Evolutionary conservation across 768 basidiomycete genomes (phyloP).

Genomic region (Nidularia sp.): DNA sequence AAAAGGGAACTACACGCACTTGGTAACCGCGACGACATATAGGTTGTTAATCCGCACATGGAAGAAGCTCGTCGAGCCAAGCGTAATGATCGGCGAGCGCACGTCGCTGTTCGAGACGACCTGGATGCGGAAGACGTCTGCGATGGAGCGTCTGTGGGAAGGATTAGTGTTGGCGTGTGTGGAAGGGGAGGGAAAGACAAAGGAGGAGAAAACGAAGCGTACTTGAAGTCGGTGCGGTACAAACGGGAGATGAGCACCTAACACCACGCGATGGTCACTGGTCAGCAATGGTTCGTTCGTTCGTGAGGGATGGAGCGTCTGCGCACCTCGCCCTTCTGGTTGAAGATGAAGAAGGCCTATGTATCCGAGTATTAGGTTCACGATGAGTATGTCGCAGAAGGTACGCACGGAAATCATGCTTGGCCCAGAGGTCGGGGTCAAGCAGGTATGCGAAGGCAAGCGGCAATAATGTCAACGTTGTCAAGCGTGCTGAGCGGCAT

Average conservation of each 20-base stretch:
- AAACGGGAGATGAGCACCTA: conserved; percentile 95
- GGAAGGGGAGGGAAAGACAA: not conserved
- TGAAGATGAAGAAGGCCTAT: conserved; percentile 98
- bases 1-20: conserved; percentile 44
- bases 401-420: too few species aligned
- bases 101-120: conserved; percentile 98
- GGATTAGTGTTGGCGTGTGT: too few species aligned
- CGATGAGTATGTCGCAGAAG: too few species aligned
- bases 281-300: not conserved
- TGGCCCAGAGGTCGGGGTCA: too few species aligned
- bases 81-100: conserved; percentile 93
- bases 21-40: conserved; percentile 93
- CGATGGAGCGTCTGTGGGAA: conserved; percentile 78
- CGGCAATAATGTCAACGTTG: too few species aligned
- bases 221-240: conserved; percentile 98
- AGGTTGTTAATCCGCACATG: conserved; percentile 95
- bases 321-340: conserved; percentile 95
- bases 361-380: too few species aligned
- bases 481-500: too few species aligned
- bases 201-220: conserved; percentile 18
- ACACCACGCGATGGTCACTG: conserved; percentile 1
- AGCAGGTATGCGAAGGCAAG: too few species aligned
- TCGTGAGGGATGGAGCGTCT: not conserved
- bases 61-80: conserved; percentile 98
- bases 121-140: conserved; percentile 98